Evolutionary conservation across 257 asterid species (phyloP), one percentile per base, ranked within the genome.

Genomic region (Solanum stenotomum): DNA sequence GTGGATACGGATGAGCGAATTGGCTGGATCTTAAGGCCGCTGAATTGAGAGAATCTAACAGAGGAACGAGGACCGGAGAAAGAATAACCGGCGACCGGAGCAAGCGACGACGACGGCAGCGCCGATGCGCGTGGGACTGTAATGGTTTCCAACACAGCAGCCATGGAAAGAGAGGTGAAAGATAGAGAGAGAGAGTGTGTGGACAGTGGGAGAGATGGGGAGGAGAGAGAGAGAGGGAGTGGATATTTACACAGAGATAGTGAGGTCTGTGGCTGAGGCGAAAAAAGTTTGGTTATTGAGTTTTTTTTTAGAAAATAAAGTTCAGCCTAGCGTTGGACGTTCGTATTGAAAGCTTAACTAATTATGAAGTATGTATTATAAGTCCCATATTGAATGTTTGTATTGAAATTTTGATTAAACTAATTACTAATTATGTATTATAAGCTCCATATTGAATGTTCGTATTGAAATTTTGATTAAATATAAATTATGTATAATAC

Each of bases 51-150:
- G 90, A 96, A 94, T 37, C 93, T 85, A 90, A 93, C 90, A 67
- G 95, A 89, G 40, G 85, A 82, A 49, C 93, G 91, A 56, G 87
- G 89, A 84, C 25, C 13, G 31, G 95, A 90, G 83, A 86, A 29
- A 2, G 91, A 72, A 56, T 88, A 90, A 83, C 92, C 92, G 74
- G 93, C 86, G 6, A 89, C 85, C 25, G 95, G 93, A 70, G 93
- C 88, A 88, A 94, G 78, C 6, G 95, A 92, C 12, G 92, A 91
- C 42, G 95, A 89, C 22, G 92, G 94, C 78, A 91, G 67, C 33
- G 93, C 92, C 87, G 94, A 90, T 86, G 98, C 93, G 91, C 96
- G 98, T 15, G 98, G 98, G 70, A 94, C 79, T 4, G 90, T 83
- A 25, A 94, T 89, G 89, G 96, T 94, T 94, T 95, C 98, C 59